Base-by-base conservation (phyloP, 2,329 filamentous ascomycete species). In the Fusarium poae region DNA sequence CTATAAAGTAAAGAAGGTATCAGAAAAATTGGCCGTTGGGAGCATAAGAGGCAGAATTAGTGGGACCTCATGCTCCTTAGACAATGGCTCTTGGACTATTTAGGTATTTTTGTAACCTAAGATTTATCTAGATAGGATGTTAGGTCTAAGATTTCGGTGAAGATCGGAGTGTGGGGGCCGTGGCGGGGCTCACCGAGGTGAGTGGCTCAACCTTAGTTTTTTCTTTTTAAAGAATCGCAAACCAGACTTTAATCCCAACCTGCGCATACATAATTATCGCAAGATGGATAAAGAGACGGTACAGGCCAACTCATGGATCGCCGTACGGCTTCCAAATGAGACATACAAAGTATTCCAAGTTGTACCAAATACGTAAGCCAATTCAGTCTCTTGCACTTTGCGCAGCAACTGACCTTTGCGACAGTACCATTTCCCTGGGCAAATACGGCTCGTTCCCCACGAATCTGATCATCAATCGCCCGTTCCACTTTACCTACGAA, bases 401-500 rank as follows among this genome's bases (percentile, higher is more conserved):
- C 43, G 39, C 40, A 52, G 37, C 62, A 62, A 66, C 74, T 76
- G 63, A 78, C 71, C 40, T 44, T 44, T 54, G 75, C 63, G 77
- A 39, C 73, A 97, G 94, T 40, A 92, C 89, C 44, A 91, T 98
- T 69, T 93, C 92, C 3, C 84, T 98, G 34, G 94, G 94, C 57
- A 98, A 97, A 87, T 97, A 96, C 78, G 96, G 96, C 68, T 89
- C 89, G 3, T 97, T 99, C 77, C 91, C 93, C 18, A 89, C 92
- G 53, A 97, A 98, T 77, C 87, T 96, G 32, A 88, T 99, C 45
- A 88, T 99, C 67, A 91, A 93, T n/a, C 90, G 96, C 10, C 96
- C 96, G 0, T 97, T 93, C 77, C 89, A 97, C 81, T 84, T 97
- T 63, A 98, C 94, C 1, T 99, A 93, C 80, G 95, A 98, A 78